Evolutionary conservation across 345 rosid genomes (phyloP).

Genomic region (Salix purpurea): DNA sequence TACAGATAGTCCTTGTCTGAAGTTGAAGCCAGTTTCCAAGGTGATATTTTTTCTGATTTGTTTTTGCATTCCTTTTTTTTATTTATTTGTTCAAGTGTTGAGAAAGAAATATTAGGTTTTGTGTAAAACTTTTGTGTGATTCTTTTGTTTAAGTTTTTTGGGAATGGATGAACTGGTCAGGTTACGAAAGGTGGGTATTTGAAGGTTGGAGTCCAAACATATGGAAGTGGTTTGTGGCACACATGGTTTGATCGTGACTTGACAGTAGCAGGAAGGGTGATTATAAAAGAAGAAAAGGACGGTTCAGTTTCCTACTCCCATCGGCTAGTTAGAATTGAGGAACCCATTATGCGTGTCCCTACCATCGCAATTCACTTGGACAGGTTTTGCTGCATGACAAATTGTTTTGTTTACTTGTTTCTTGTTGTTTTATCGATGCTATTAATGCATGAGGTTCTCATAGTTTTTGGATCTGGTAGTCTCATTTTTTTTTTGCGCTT

Average conservation of each 20-base stretch:
- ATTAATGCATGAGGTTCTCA: not conserved
- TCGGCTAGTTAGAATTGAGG: constrained; percentile 64
- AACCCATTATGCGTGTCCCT: constrained; percentile 90
- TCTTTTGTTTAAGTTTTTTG: not conserved
- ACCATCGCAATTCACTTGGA: constrained; percentile 93
- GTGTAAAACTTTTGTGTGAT: not conserved
- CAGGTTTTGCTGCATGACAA: constrained; percentile 41
- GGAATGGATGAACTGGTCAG: constrained; percentile 34
- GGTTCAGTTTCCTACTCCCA: constrained; percentile 64
- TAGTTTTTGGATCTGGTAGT: not conserved
- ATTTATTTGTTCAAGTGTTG: not conserved
- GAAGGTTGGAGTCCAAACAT: constrained; percentile 89
- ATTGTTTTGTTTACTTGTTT: not conserved
- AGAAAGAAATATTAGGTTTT: not conserved
- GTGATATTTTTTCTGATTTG: constrained; percentile 20
- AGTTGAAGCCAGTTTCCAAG: constrained; percentile 92
- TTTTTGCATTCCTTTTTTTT: not conserved
- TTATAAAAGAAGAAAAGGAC: constrained; percentile 52
- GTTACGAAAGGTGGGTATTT: constrained; percentile 71
- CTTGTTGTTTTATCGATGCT: not conserved
- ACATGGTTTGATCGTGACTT: constrained; percentile 99
- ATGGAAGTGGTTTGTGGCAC: constrained; percentile 95
- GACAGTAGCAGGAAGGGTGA: constrained; percentile 87
- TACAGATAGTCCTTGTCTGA: constrained; percentile 93
- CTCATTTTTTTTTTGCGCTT: not conserved